These are phyloP conservation scores for Pythium periplocum DNA, from an alignment of 352 stramenopile species.

Conservation along the genomic window DNA sequence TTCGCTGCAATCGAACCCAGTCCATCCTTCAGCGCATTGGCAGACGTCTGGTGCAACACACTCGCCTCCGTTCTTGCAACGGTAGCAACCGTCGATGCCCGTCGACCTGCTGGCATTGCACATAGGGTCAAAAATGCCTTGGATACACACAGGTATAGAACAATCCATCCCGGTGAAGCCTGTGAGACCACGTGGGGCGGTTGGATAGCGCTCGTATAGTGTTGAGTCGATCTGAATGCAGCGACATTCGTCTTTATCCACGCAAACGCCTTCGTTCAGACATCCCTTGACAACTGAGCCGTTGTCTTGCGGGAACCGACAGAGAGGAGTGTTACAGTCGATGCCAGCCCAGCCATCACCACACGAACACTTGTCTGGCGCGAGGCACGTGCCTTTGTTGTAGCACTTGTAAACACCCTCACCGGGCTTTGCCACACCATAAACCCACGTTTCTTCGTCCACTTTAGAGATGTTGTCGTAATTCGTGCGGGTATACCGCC, in stretches of 20 bases:
- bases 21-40: conserved; percentile 90
- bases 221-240: conserved; percentile 89
- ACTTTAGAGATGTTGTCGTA: conserved; percentile 90
- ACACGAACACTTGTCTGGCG: conserved; percentile 89
- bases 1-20: conserved; percentile 91
- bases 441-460: conserved; percentile 60
- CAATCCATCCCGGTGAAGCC: conserved; percentile 93
- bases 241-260: conserved; percentile 88
- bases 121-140: conserved; percentile 92
- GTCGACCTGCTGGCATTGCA: conserved; percentile 46
- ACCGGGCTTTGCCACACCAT: conserved; percentile 47
- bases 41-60: conserved; percentile 91
- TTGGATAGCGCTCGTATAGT: conserved; percentile 69
- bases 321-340: conserved; percentile 93
- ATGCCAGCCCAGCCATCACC: conserved; percentile 90
- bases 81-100: conserved; percentile 90
- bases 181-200: conserved; percentile 79
- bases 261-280: conserved; percentile 91
- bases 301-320: conserved; percentile 65
- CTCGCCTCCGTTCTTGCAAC: conserved; percentile 91
- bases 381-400: conserved; percentile 91
- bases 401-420: conserved; percentile 95
- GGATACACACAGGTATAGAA: conserved; percentile 92
- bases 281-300: conserved; percentile 78
- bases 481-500: conserved; percentile 85